A percentile compares a stretch with the other conserved stretches of the same genome.
These are phyloP conservation scores for Chrysopogon serrulatus DNA, from an alignment of 176 grass and related monocot species.

Conservation along the genomic window DNA sequence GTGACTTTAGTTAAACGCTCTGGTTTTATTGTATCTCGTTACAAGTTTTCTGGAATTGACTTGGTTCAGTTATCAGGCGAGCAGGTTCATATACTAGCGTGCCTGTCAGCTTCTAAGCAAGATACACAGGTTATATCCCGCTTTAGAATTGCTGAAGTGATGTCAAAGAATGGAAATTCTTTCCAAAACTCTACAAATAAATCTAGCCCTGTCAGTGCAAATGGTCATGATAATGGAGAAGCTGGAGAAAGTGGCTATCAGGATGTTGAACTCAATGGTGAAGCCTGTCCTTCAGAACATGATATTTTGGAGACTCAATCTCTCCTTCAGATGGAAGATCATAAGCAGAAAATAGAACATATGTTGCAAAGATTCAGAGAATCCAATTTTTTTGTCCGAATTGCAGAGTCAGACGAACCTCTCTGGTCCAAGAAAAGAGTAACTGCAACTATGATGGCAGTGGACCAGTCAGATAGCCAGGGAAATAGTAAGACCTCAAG, in stretches of 20 bases:
- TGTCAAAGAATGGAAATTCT: constrained; percentile 57
- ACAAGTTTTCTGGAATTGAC: constrained; percentile 25
- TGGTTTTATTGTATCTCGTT: background rate
- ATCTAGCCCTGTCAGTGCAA: constrained; percentile 27
- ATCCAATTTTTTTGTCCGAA: constrained; percentile 86
- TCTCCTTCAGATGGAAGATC: constrained; percentile 66
- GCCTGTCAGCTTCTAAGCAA: constrained; percentile 64
- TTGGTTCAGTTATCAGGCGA: constrained; percentile 60
- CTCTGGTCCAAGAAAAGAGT: constrained; percentile 84
- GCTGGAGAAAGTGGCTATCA: constrained; percentile 19
- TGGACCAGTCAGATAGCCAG: constrained; percentile 11
- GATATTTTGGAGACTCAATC: constrained; percentile 53
- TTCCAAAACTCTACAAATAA: constrained; percentile 8
- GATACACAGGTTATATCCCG: constrained; percentile 63
- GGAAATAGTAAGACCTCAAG: constrained; percentile 29
- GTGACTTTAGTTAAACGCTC: background rate
- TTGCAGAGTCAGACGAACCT: constrained; percentile 72
- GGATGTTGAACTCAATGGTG: constrained; percentile 29
- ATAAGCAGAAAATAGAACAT: constrained; percentile 56
- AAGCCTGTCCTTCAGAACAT: constrained; percentile 23
- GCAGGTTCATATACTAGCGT: constrained; percentile 77
- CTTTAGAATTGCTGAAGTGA: constrained; percentile 53
- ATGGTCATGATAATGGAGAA: constrained; percentile 40
- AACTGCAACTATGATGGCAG: background rate
- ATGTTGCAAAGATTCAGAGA: constrained; percentile 68